phyloP scores from a whole-genome alignment of 495 filamentous ascomycete genomes.

The Amniculicola lignicola region DNA sequence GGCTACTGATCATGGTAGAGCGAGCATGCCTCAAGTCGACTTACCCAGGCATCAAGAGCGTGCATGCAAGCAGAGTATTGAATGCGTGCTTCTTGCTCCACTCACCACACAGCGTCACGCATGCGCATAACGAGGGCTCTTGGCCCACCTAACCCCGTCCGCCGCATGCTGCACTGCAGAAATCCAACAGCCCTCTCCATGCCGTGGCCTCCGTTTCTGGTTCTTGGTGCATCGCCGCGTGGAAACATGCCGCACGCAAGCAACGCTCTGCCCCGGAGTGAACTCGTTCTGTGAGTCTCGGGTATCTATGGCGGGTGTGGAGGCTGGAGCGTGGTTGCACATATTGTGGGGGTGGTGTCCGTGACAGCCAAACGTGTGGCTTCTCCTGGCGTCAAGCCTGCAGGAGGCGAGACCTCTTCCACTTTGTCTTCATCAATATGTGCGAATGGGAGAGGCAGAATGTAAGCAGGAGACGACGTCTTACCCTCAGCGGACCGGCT shows the following conservation, averaged over 20 bases:
- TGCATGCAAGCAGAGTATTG: too few relatives aligned
- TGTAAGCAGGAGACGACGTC: background rate
- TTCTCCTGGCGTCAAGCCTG: background rate
- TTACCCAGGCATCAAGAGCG: too few relatives aligned
- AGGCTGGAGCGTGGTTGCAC: background rate
- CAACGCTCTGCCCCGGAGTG: background rate
- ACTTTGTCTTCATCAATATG: background rate
- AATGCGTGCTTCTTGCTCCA: too few relatives aligned
- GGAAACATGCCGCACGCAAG: background rate
- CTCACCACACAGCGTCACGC: too few relatives aligned
- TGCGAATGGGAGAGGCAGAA: background rate
- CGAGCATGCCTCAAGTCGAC: too few relatives aligned
- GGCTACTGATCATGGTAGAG: too few relatives aligned
- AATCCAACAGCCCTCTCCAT: conserved; percentile 5
- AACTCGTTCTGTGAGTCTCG: background rate
- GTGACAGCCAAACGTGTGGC: background rate
- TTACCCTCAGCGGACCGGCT: background rate
- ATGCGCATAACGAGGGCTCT: conserved; percentile 2
- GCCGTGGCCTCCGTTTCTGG: conserved; percentile 25
- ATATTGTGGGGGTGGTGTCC: too few relatives aligned
- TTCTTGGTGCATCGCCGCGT: conserved; percentile 9
- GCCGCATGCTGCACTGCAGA: conserved; percentile 23
- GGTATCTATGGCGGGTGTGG: too few relatives aligned
- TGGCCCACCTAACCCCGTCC: conserved; percentile 17
- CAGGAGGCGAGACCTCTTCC: background rate